phyloP scores from a whole-genome alignment of 169 alveolate genomes.

The Plasmodium vinckei region DNA sequence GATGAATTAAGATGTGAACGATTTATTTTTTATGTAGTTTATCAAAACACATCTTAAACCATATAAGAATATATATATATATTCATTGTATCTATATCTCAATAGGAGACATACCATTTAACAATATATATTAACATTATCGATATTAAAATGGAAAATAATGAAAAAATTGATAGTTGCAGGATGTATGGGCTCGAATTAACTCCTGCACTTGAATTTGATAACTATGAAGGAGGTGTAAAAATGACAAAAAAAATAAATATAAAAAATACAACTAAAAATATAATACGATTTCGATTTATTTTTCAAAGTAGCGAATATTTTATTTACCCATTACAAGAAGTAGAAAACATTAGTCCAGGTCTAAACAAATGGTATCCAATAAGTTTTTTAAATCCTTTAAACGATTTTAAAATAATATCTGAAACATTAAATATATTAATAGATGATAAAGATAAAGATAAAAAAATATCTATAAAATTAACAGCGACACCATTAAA shows the following conservation, averaged over 20 bases:
- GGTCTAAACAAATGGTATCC: slow-evolving; percentile 58
- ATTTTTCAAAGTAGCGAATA: slow-evolving; percentile 53
- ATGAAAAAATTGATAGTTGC: slow-evolving; percentile 38
- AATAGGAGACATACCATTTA: background rate
- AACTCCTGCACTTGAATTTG: slow-evolving; percentile 36
- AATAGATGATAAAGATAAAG: slow-evolving; percentile 47
- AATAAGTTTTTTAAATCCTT: slow-evolving; percentile 60
- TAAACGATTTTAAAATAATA: slow-evolving; percentile 51
- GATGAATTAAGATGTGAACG: too few relatives aligned
- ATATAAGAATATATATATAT: background rate
- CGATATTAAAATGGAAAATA: background rate
- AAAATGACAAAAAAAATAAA: slow-evolving; percentile 43
- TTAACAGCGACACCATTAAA: slow-evolving; percentile 70
- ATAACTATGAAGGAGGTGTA: slow-evolving; percentile 70
- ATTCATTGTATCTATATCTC: background rate
- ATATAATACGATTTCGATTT: slow-evolving; percentile 59
- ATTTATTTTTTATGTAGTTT: too few relatives aligned
- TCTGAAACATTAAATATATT: slow-evolving; percentile 44
- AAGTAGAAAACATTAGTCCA: slow-evolving; percentile 70
- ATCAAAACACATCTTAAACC: too few relatives aligned
- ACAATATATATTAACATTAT: background rate
- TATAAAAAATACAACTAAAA: slow-evolving; percentile 66
- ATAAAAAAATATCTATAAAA: slow-evolving; percentile 44
- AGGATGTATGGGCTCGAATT: slow-evolving; percentile 69
- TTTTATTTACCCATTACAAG: slow-evolving; percentile 74